Conservation (phyloP, 2,329 filamentous ascomycete genomes). For the Aspergillus brunneoviolaceus region DNA sequence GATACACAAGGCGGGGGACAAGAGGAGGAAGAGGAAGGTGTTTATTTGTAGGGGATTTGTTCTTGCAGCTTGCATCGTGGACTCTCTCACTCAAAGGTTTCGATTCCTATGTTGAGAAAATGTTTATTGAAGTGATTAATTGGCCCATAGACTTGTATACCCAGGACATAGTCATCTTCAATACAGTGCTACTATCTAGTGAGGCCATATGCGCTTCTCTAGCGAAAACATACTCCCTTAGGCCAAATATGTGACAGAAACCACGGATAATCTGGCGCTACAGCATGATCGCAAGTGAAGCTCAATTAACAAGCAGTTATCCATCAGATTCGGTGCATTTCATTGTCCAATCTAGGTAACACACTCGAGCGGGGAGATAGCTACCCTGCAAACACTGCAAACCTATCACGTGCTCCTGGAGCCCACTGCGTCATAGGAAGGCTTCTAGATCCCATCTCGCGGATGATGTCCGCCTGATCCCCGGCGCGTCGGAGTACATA, state of each 20-base stretch:
- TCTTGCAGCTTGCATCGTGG: not conserved
- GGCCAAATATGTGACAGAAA: too few species aligned
- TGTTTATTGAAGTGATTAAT: not conserved
- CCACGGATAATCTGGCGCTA: too few species aligned
- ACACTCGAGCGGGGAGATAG: not conserved
- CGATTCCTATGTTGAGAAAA: not conserved
- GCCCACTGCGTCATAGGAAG: not conserved
- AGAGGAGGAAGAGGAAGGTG: not conserved
- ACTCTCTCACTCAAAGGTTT: not conserved
- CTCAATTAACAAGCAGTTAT: too few species aligned
- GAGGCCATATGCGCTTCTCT: not conserved
- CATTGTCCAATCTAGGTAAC: too few species aligned
- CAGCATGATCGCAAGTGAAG: too few species aligned
- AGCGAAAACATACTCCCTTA: not conserved
- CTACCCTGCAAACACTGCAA: not conserved
- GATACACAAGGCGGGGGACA: not conserved
- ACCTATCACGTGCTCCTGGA: not conserved
- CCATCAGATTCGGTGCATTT: too few species aligned
- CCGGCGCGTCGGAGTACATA: not conserved
- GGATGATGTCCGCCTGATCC: not conserved
- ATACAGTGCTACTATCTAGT: not conserved
- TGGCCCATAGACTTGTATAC: not conserved
- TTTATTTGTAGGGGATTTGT: not conserved
- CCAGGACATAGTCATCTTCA: not conserved
- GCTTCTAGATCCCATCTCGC: not conserved